Evolutionary conservation across 108 stramenopile species (phyloP), one percentile per base, ranked within the genome.

Genomic region (Fragilariopsis cylindrus): DNA sequence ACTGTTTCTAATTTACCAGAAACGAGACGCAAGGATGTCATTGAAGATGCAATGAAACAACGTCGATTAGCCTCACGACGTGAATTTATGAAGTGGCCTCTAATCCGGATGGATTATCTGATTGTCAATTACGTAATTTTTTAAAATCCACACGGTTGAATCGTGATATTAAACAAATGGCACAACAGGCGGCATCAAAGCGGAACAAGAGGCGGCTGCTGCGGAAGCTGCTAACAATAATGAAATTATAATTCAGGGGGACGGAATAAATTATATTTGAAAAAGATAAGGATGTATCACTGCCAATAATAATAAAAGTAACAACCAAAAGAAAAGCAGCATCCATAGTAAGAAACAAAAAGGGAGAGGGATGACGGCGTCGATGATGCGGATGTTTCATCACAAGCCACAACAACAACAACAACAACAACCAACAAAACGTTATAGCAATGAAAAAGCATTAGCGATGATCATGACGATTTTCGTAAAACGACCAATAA

Each of bases 51-150:
- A 8, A 82, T 84, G 53, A 83, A 84, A 18, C 71, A 85, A 9
- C 94, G 97, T 55, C 87, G 98, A 44, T 80, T 97, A 69, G 79
- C 87, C 54, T 87, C 86, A 54, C 92, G 99, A 3, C 73, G 84
- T 19, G 95, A 96, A 80, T 98, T 91, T 68, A 97, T 99, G 80
- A 87, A 2, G 97, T 94, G 2, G 98, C 99, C 3, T 91, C 89
- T 46, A 80, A 98, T 75, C 96, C 97, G 4, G 80, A 82, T 3
- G 75, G 80, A 50, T 97, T 96, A 81, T 98, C 97, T 4, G 70
- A 85, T 50, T 85, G 90, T 41, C 99, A 99, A 69, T 47, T 99
- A 47, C 69, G 86, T 4, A 97, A 97, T 75, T 99, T 98, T 76
- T 81, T 98, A 48, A 88, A 84, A 67, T 82, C 78, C 4, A 83